These are phyloP conservation scores for Hysterium pulicare DNA, from an alignment of 2,329 filamentous ascomycete genomes.

Conservation along the genomic window DNA sequence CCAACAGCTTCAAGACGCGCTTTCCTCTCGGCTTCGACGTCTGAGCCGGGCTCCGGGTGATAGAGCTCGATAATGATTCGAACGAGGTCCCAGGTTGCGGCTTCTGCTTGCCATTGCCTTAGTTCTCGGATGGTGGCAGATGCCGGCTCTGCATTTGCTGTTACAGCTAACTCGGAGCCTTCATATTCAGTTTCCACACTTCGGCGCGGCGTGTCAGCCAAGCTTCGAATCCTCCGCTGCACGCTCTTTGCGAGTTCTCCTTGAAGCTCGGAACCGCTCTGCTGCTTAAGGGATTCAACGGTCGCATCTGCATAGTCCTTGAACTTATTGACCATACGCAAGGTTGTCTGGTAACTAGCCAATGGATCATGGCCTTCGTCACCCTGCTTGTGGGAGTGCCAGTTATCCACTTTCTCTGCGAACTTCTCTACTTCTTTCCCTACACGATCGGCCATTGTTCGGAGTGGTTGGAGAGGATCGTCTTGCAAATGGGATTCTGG, in stretches of 20 bases:
- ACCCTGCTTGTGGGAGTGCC: conserved; percentile 38
- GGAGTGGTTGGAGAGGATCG: conserved; percentile 57
- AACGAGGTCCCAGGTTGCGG: conserved; percentile 86
- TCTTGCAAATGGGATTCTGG: conserved; percentile 7
- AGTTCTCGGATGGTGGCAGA: conserved; percentile 49
- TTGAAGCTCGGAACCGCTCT: conserved; percentile 38
- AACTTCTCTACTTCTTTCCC: conserved; percentile 84
- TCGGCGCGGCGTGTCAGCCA: conserved; percentile 18
- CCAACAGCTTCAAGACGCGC: conserved; percentile 29
- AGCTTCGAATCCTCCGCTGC: conserved; percentile 29
- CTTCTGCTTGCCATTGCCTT: conserved; percentile 72
- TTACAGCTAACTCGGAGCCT: conserved; percentile 12
- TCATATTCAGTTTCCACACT: conserved; percentile 13
- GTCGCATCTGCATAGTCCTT: conserved; percentile 52
- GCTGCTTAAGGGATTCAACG: conserved; percentile 44
- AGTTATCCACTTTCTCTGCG: conserved; percentile 76
- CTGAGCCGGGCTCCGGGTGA: conserved; percentile 38
- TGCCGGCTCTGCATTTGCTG: conserved; percentile 18
- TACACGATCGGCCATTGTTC: conserved; percentile 64
- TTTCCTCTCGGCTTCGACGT: conserved; percentile 30
- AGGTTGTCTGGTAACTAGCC: conserved; percentile 54
- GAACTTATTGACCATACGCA: conserved; percentile 40
- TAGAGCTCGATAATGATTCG: conserved; percentile 71
- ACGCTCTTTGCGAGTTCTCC: conserved; percentile 28
- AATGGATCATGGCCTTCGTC: conserved; percentile 36